Evolutionary conservation across 768 basidiomycete species (phyloP).

Genomic region (Suillus ampliporus): DNA sequence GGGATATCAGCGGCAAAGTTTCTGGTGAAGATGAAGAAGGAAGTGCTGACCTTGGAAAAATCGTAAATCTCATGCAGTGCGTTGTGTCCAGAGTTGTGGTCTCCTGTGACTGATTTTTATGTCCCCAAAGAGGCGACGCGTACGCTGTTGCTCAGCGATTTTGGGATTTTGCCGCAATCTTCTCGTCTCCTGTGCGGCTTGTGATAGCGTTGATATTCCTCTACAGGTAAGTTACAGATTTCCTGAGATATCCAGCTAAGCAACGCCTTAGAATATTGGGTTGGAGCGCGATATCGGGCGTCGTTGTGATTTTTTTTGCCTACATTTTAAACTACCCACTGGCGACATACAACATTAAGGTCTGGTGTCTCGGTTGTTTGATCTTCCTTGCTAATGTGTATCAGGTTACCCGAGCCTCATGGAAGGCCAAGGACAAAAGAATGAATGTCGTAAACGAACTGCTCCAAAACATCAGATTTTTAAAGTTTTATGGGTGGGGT

Average conservation of each 20-base stretch:
- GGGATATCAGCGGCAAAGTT: conserved; percentile 58
- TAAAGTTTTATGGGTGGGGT: conserved; percentile 82
- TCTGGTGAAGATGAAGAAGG: conserved; percentile 40
- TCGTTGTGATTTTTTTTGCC: conserved; percentile 64
- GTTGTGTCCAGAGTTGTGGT: conserved; percentile 25
- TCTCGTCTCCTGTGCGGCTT: conserved; percentile 65
- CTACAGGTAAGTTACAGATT: conserved; percentile 57
- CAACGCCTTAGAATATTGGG: conserved; percentile 62
- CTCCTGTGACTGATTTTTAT: conserved; percentile 13
- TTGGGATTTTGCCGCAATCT: conserved; percentile 74
- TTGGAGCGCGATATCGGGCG: conserved; percentile 78
- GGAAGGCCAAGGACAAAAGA: conserved; percentile 68
- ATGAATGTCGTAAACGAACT: conserved; percentile 80
- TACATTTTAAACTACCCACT: conserved; percentile 71
- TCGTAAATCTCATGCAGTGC: conserved; percentile 78
- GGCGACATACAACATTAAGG: conserved; percentile 67
- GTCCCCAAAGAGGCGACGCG: conserved; percentile 59
- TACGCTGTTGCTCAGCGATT: conserved; percentile 75
- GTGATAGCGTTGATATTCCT: conserved; percentile 72
- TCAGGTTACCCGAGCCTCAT: conserved; percentile 60
- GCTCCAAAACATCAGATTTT: conserved; percentile 72
- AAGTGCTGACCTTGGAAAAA: conserved; percentile 67
- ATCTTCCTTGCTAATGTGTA: not conserved
- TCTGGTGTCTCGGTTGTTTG: conserved; percentile 37
- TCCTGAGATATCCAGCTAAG: conserved; percentile 3